Evolutionary conservation across 1,284 basidiomycete genomes (phyloP).

Genomic region (Rhodotorula sp.): DNA sequence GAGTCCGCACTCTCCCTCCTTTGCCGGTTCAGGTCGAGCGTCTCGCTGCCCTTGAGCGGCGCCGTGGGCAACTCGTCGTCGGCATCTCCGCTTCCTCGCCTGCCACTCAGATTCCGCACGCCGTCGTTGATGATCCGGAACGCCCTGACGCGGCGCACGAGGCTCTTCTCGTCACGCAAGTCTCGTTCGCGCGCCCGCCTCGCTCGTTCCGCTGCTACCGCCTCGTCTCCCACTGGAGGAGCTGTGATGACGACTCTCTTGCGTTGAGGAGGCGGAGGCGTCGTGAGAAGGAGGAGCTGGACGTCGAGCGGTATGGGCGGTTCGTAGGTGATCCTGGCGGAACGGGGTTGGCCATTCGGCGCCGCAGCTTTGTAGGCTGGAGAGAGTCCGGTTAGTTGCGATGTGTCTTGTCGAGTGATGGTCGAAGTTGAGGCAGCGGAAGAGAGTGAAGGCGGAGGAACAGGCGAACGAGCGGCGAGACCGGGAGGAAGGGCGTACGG

Average conservation of each 20-base stretch:
- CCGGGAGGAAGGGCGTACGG: constrained; percentile 16
- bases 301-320: constrained; percentile 28
- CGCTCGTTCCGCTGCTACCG: neutral
- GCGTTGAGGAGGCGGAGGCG: constrained; percentile 23
- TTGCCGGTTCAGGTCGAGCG: constrained; percentile 1
- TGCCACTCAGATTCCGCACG: neutral
- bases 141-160: constrained; percentile 6
- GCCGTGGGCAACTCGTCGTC: too few relatives aligned
- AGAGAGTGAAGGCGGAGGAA: neutral
- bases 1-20: neutral
- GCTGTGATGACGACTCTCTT: neutral
- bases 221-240: neutral
- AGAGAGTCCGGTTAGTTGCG: neutral
- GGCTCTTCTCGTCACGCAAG: neutral
- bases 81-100: too few relatives aligned
- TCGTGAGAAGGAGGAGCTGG: constrained; percentile 24
- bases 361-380: neutral
- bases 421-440: neutral
- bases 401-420: neutral
- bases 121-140: neutral
- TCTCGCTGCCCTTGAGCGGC: neutral
- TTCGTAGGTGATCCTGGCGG: constrained; percentile 13
- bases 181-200: neutral
- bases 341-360: neutral
- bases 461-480: constrained; percentile 13